Conservation (phyloP, 768 basidiomycete genomes). For the Agrocybe praecox region DNA sequence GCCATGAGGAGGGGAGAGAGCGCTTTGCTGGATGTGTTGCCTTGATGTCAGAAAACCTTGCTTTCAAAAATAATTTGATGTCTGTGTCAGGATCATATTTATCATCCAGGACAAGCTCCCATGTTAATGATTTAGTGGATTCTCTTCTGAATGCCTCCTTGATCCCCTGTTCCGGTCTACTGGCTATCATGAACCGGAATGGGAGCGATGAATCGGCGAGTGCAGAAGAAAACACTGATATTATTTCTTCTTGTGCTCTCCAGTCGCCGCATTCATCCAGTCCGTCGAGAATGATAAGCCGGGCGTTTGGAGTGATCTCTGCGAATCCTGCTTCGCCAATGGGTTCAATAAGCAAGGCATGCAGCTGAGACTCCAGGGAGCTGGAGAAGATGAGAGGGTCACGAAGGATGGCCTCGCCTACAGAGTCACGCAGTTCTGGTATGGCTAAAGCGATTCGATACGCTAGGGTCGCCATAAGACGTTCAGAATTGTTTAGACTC, state of each 20-base stretch:
- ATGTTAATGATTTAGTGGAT: background rate
- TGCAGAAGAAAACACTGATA: slow-evolving; percentile 4
- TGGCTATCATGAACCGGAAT: slow-evolving; percentile 18
- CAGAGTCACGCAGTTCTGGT: too few relatives aligned
- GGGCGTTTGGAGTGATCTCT: background rate
- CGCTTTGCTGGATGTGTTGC: slow-evolving; percentile 13
- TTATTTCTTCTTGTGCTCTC: slow-evolving; percentile 11
- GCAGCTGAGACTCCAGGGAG: slow-evolving; percentile 3
- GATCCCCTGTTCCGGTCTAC: slow-evolving; percentile 20
- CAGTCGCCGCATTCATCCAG: slow-evolving; percentile 19
- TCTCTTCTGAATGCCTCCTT: slow-evolving; percentile 11
- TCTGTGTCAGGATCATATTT: slow-evolving; percentile 7
- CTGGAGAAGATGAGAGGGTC: too few relatives aligned
- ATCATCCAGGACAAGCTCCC: slow-evolving; percentile 6
- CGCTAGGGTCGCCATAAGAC: slow-evolving; percentile 18
- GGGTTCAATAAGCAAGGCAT: slow-evolving; percentile 11
- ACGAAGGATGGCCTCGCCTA: too few relatives aligned
- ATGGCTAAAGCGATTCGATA: slow-evolving; percentile 11
- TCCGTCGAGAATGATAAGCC: slow-evolving; percentile 22
- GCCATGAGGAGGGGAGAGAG: too few relatives aligned
- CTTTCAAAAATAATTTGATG: slow-evolving; percentile 11
- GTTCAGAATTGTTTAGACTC: slow-evolving; percentile 5
- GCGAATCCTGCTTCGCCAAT: background rate
- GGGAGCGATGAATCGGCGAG: background rate
- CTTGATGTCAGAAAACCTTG: slow-evolving; percentile 10